Conservation (phyloP, 441 rosid species). For the Dalechampia spathulata region DNA sequence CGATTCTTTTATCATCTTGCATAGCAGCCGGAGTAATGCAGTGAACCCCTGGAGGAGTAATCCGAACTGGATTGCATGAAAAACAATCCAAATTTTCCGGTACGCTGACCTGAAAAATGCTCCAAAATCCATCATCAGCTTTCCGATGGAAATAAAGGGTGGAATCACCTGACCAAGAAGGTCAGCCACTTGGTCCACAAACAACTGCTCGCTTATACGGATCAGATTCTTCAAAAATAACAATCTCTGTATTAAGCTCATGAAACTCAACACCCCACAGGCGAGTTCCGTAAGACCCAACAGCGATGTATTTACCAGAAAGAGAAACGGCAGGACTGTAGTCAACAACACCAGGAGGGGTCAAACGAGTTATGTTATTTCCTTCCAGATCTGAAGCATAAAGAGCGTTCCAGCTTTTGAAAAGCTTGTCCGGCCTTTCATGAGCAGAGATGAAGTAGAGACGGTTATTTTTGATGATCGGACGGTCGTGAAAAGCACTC, state of each 20-base stretch:
- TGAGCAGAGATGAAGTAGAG: conserved; percentile 74
- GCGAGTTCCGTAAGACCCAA: conserved; percentile 64
- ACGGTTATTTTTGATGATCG: conserved; percentile 30
- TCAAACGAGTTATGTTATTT: conserved; percentile 32
- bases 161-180: conserved; percentile 67
- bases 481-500: conserved; percentile 77
- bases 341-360: conserved; percentile 47
- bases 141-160: conserved; percentile 63
- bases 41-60: conserved; percentile 80
- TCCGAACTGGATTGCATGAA: conserved; percentile 36
- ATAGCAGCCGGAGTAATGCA: conserved; percentile 86
- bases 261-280: conserved; percentile 74
- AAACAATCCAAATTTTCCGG: conserved; percentile 15
- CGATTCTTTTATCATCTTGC: conserved; percentile 47
- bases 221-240: conserved; percentile 38
- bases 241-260: conserved; percentile 55
- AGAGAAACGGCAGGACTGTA: conserved; percentile 63
- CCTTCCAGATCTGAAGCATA: conserved; percentile 27
- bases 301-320: conserved; percentile 47
- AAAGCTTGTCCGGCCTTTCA: conserved; percentile 43
- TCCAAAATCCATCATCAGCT: conserved; percentile 88
- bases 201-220: conserved; percentile 45
- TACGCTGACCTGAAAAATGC: conserved; percentile 47
- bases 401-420: conserved; percentile 65
- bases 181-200: conserved; percentile 71